phyloP scores from a whole-genome alignment of 139 green algal genomes.

The Desmodesmus armatus region DNA sequence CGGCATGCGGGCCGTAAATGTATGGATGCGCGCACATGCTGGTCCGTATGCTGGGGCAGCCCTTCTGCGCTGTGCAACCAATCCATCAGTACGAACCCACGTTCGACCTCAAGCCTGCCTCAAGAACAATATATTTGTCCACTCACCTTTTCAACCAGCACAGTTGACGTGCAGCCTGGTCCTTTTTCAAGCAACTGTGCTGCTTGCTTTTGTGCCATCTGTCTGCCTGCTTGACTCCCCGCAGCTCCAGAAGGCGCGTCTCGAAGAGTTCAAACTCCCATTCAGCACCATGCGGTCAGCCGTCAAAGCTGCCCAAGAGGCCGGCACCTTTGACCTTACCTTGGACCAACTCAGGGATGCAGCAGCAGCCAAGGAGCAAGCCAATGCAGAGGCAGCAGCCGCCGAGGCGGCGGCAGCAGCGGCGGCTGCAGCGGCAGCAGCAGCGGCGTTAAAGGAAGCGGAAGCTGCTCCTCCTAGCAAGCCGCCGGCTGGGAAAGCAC shows the following conservation, averaged over 20 bases:
- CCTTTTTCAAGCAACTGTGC: neutral
- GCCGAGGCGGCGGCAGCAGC: neutral
- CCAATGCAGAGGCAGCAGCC: constrained; percentile 20
- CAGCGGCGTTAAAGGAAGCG: neutral
- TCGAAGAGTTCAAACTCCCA: constrained; percentile 7
- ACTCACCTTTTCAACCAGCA: neutral
- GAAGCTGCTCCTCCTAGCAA: neutral
- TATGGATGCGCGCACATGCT: neutral
- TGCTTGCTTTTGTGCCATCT: neutral
- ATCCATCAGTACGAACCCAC: too few relatives aligned
- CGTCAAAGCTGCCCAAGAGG: constrained; percentile 5
- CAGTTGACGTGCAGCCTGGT: neutral
- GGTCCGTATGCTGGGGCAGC: neutral
- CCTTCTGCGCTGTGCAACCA: too few relatives aligned
- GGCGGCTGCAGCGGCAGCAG: neutral
- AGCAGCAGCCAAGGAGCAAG: too few relatives aligned
- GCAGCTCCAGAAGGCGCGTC: neutral
- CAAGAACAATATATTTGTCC: too few relatives aligned
- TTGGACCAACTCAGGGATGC: neutral
- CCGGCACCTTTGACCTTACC: constrained; percentile 37
- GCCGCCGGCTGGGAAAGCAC: neutral
- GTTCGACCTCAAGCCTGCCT: too few relatives aligned
- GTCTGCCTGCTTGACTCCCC: neutral
- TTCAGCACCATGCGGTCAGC: neutral
- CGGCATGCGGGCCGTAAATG: neutral